Evolutionary conservation across 306 rosid species (phyloP).

Genomic region (Glycine latifolia): DNA sequence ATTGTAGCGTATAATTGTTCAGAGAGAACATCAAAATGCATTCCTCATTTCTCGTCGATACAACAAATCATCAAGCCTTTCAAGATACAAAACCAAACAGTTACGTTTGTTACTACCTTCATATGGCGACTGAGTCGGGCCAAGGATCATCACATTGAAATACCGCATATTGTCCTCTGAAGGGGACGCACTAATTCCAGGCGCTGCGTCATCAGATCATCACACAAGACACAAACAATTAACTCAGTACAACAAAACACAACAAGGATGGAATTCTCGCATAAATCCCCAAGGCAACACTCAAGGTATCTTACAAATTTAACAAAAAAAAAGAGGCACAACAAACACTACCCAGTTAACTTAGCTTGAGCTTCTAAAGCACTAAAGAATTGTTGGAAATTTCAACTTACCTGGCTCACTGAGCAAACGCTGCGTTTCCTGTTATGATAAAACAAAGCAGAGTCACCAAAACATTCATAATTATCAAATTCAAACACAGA

Average conservation of each 20-base stretch:
- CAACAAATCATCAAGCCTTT: constrained; percentile 5
- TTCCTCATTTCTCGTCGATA: neutral
- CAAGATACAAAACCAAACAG: constrained; percentile 8
- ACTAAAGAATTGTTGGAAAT: neutral
- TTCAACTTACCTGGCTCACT: constrained; percentile 87
- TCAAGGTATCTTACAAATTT: neutral
- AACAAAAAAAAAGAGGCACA: neutral
- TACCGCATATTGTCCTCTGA: constrained; percentile 98
- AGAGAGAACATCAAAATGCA: constrained; percentile 9
- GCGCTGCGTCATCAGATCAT: constrained; percentile 70
- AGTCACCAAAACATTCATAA: constrained; percentile 26
- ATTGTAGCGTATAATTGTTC: neutral
- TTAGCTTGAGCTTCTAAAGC: constrained; percentile 22
- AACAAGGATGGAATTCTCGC: constrained; percentile 15
- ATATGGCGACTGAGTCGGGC: constrained; percentile 97
- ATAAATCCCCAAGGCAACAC: constrained; percentile 19
- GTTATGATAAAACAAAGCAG: constrained; percentile 48
- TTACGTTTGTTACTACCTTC: constrained; percentile 74
- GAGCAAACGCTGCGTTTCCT: constrained; percentile 98
- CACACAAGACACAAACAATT: constrained; percentile 38
- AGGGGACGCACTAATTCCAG: constrained; percentile 98
- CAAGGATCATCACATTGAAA: constrained; percentile 98
- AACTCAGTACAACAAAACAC: constrained; percentile 26
- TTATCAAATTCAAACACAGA: constrained; percentile 35
- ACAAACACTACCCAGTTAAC: constrained; percentile 15